These are phyloP conservation scores for Bolboschoenoplectus hybrid DNA, from an alignment of 202 grass and related monocot species.

Conservation along the genomic window DNA sequence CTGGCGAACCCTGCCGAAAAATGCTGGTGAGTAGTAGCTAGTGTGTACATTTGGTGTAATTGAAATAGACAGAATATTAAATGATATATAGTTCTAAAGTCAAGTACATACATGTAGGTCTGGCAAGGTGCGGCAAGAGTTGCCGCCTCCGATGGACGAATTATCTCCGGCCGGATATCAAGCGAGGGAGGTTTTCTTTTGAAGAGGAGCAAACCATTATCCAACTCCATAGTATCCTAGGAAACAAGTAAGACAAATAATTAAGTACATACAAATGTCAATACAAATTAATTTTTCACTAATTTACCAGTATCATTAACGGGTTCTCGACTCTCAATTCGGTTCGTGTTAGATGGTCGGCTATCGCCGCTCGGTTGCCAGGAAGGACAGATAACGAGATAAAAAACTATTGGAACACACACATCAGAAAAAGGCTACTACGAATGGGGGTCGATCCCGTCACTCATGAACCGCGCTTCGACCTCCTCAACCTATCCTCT, in stretches of 20 bases:
- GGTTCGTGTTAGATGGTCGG: conserved; percentile 72
- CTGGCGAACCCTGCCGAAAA: conserved; percentile 87
- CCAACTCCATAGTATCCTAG: conserved; percentile 87
- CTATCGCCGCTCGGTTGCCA: conserved; percentile 86
- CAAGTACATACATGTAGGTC: conserved; percentile 33
- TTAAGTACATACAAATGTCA: not conserved
- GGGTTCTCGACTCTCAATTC: not conserved
- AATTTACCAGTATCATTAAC: not conserved
- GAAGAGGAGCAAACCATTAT: conserved; percentile 97
- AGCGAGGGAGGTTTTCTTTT: conserved; percentile 92
- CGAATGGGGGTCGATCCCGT: conserved; percentile 89
- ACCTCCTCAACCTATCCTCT: conserved; percentile 75
- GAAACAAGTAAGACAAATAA: conserved; percentile 80
- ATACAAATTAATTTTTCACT: not conserved
- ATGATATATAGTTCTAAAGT: not conserved
- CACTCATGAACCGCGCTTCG: conserved; percentile 78
- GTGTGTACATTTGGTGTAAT: not conserved
- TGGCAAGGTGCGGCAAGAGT: conserved; percentile 94
- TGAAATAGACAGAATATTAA: not conserved
- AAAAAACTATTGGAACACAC: conserved; percentile 99
- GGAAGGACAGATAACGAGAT: conserved; percentile 97
- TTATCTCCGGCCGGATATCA: conserved; percentile 92
- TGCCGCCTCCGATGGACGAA: conserved; percentile 97
- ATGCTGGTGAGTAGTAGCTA: conserved; percentile 65
- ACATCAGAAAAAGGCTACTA: conserved; percentile 88